Evolutionary conservation across 345 rosid species (phyloP).

Genomic region (Eutrema heterophyllum): DNA sequence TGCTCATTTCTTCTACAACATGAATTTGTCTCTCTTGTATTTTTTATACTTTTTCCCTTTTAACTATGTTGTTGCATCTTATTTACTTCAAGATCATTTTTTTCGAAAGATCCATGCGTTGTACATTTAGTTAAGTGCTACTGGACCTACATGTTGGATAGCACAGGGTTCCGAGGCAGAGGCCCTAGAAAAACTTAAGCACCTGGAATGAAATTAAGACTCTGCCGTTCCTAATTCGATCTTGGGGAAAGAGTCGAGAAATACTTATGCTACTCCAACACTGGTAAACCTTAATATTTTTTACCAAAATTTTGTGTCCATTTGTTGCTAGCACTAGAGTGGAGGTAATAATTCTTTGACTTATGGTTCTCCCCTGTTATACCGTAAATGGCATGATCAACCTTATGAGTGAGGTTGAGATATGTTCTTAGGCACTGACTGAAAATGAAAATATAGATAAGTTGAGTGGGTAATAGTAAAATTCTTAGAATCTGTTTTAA

Average conservation of each 20-base stretch:
- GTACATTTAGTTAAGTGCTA: slow-evolving; percentile 22
- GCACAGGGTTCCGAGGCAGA: slow-evolving; percentile 74
- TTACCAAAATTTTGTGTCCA: not conserved
- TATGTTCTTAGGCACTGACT: not conserved
- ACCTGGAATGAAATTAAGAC: slow-evolving; percentile 58
- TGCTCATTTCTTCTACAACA: too few species aligned
- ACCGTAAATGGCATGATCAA: slow-evolving; percentile 7
- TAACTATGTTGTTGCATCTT: not conserved
- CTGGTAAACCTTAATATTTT: slow-evolving; percentile 44
- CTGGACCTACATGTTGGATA: slow-evolving; percentile 26
- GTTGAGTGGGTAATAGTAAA: not conserved
- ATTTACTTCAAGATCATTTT: not conserved
- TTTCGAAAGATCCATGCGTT: slow-evolving; percentile 4
- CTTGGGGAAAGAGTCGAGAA: slow-evolving; percentile 46
- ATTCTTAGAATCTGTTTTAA: slow-evolving; percentile 5
- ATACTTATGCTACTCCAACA: slow-evolving; percentile 43
- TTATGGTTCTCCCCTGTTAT: not conserved
- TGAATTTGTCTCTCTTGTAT: too few species aligned
- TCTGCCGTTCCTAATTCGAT: slow-evolving; percentile 44
- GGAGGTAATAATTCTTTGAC: not conserved
- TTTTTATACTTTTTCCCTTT: slow-evolving; percentile 42
- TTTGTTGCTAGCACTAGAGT: slow-evolving; percentile 13
- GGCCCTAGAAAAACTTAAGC: slow-evolving; percentile 65
- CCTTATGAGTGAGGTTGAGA: too few species aligned
- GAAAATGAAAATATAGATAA: slow-evolving; percentile 2